Evolutionary conservation across 768 basidiomycete genomes (phyloP), one percentile per base, ranked within the genome.

Genomic region (Auriscalpium vulgare): DNA sequence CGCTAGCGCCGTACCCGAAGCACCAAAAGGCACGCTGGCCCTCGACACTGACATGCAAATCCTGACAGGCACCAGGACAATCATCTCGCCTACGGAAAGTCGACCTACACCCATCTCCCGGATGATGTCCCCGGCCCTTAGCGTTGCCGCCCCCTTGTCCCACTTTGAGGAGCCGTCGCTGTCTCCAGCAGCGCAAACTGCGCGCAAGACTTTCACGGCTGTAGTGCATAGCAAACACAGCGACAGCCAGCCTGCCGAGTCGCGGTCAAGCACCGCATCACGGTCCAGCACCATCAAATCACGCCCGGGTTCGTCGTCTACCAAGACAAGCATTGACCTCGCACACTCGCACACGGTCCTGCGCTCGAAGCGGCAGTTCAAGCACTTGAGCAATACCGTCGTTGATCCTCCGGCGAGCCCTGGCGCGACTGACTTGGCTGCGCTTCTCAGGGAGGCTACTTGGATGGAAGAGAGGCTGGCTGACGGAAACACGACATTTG

Each of bases 391-490:
- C 10, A 52, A 54, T 19, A 55, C 57, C n/a, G 23, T 54, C 7
- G 60, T 68, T 35, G 72, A 77, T 57, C 58, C 69, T 7, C 73
- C 77, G 2, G 19, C 72, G 23, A 83, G 74, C 63, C 80, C 81
- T 36, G 78, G 75, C 8, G 69, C 60, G 36, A 77, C 76, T 2
- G 85, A 87, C 47, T 64, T 87, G 54, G 74, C 79, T 4, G 66
- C 72, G 36, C 68, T 87, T 48, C 63, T 86, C 29, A 77, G 79
- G 46, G 80, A 84, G 51, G 80, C 85, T 8, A 79, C 83, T 35
- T 62, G 79, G 53, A 65, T 87, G 48, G 84, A 86, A 69, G 65
- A 75, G 63, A 74, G 73, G 55, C 69, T 87, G 43, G 74, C 73
- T 45, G 71, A 72, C 34, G 82, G 82, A 4, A 76, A 23, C 40